Evolutionary conservation across 768 basidiomycete species (phyloP), one percentile per base, ranked within the genome.

Genomic region (Lactarius pseudohatsudake): DNA sequence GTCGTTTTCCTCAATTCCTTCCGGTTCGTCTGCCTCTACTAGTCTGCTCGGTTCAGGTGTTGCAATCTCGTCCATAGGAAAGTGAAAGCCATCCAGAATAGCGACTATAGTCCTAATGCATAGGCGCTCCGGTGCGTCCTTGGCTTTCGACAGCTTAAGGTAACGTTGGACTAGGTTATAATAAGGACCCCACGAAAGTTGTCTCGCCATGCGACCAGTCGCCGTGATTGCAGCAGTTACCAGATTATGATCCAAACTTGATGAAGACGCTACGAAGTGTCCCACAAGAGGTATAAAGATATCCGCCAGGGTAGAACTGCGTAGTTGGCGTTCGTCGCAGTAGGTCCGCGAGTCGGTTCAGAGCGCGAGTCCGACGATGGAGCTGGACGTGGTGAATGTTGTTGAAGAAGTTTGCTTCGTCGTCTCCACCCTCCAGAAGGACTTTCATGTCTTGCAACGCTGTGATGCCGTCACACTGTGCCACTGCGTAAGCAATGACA

Each of bases 341-440:
- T 87, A n/a, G 83, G 60, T 95, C 94, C 6, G 85, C 86, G 22
- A 98, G 84, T n/a, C 94, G 82, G 16, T 91, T 85, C 34, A 97
- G 81, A 3, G 96, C 96, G 66, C 96, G 80, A 1, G 88, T 87
- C 28, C 96, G 87, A 69, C 96, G 86, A 75, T 98, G 96, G 3
- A 90, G 79, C 77, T 99, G 97, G 54, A 98, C 85, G 74, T 99
- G 97, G 61, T 90, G 85, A 57, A 98, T 86, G 76, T 99, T 99
- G 80, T 89, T 89, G 84, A 99, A 98, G 79, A 98, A 96, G 74
- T 90, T 95, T 38, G 94, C 94, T 76, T 99, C 96, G 58, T 91
- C 89, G 73, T 98, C 95, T 1, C 93, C 96, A 20, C 82, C 86
- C 9, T 91, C 92, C 38, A 98, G 82, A 8, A 98, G 77, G 13